Conservation (phyloP, 768 basidiomycete species). For the Lactarius pseudohatsudake region DNA sequence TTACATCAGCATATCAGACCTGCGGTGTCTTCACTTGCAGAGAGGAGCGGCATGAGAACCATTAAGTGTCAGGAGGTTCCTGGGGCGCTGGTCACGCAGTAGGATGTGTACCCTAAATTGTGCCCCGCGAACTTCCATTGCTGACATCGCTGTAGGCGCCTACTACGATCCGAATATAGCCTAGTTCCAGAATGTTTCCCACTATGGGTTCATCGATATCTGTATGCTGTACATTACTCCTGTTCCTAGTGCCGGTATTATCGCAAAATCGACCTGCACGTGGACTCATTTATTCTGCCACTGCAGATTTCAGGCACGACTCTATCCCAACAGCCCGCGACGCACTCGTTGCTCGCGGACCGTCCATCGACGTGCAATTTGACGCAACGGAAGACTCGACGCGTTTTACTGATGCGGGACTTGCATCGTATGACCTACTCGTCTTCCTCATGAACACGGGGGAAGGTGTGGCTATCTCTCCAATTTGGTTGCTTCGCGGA, state of each 20-base stretch:
- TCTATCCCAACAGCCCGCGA: constrained; percentile 50
- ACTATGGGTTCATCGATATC: not conserved
- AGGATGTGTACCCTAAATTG: constrained; percentile 3
- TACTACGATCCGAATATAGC: not conserved
- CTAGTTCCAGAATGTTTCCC: not conserved
- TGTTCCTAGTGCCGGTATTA: not conserved
- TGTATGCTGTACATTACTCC: not conserved
- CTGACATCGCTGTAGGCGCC: not conserved
- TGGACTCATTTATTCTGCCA: constrained; percentile 43
- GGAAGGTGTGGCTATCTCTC: constrained; percentile 38
- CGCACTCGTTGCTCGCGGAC: constrained; percentile 37
- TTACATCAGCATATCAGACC: not conserved
- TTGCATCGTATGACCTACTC: constrained; percentile 44
- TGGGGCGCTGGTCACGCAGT: not conserved
- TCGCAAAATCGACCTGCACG: constrained; percentile 8
- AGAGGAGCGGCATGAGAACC: not conserved
- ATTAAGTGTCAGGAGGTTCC: not conserved
- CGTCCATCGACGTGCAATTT: constrained; percentile 40
- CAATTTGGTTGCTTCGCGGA: not conserved
- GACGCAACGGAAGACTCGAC: constrained; percentile 45
- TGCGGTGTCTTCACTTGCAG: not conserved
- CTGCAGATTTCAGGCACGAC: constrained; percentile 48
- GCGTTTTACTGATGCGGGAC: constrained; percentile 42
- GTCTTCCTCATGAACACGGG: constrained; percentile 48
- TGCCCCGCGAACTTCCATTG: not conserved